Evolutionary conservation across 2,329 filamentous ascomycete species (phyloP).

Genomic region (Zopfia rhizophila): DNA sequence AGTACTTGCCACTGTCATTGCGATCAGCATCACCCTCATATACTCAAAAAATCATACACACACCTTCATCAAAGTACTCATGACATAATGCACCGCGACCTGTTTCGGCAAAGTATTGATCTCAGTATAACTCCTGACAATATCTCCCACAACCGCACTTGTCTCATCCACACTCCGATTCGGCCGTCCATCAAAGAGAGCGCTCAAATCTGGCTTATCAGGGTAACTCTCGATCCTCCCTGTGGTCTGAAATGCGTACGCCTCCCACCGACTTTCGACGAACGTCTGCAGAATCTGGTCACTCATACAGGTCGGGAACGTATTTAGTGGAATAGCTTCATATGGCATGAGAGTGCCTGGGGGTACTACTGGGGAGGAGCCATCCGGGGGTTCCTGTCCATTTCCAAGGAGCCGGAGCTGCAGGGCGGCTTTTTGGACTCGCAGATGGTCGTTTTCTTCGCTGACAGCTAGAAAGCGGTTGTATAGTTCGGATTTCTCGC

Average conservation of each 20-base stretch:
- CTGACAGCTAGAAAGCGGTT: slow-evolving; percentile 26
- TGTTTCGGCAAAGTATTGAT: slow-evolving; percentile 36
- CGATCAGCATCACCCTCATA: slow-evolving; percentile 1
- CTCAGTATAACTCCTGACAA: slow-evolving; percentile 27
- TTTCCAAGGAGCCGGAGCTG: slow-evolving; percentile 31
- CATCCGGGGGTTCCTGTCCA: slow-evolving; percentile 18
- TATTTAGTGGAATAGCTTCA: slow-evolving; percentile 34
- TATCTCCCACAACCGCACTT: slow-evolving; percentile 25
- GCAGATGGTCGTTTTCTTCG: slow-evolving; percentile 34
- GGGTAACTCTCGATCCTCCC: slow-evolving; percentile 25
- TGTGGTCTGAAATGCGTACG: slow-evolving; percentile 24
- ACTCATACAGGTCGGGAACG: slow-evolving; percentile 27
- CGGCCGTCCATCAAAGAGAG: slow-evolving; percentile 26
- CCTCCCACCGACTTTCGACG: slow-evolving; percentile 29
- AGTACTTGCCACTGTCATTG: slow-evolving; percentile 29
- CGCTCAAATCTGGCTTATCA: slow-evolving; percentile 28
- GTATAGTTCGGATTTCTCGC: slow-evolving; percentile 26
- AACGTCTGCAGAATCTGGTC: slow-evolving; percentile 37
- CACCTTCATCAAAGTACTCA: slow-evolving; percentile 34
- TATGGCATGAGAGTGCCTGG: slow-evolving; percentile 15
- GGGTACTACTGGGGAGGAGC: background rate
- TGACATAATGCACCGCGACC: slow-evolving; percentile 35
- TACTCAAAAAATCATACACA: background rate
- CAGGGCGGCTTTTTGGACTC: slow-evolving; percentile 34
- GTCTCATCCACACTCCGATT: slow-evolving; percentile 31